Evolutionary conservation across 768 basidiomycete genomes (phyloP).

Genomic region (Kwoniella botswanensis): DNA sequence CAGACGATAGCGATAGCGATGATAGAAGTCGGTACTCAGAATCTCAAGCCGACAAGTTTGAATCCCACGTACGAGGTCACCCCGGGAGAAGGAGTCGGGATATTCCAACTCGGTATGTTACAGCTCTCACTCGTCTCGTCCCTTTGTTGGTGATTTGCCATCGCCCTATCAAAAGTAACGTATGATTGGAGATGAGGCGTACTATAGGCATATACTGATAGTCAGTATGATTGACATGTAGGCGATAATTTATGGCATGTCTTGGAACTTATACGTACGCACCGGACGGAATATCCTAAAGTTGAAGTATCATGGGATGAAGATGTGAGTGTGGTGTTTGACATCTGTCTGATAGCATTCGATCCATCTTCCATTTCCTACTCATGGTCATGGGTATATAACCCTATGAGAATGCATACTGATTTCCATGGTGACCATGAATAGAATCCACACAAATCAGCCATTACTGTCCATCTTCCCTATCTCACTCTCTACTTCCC

Average conservation of each 20-base stretch:
- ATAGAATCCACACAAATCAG: constrained; percentile 38
- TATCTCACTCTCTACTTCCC: constrained; percentile 49
- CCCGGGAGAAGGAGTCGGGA: constrained; percentile 43
- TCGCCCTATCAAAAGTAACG: not conserved
- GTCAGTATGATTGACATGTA: constrained; percentile 9
- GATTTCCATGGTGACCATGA: too few relatives aligned
- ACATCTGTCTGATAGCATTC: not conserved
- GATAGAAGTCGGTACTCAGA: constrained; percentile 9
- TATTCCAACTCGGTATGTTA: constrained; percentile 50
- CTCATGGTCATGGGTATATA: not conserved
- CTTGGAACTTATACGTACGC: constrained; percentile 45
- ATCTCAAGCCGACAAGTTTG: constrained; percentile 9
- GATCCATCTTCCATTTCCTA: not conserved
- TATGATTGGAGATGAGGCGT: not conserved
- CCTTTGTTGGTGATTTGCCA: not conserved
- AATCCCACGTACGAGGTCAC: constrained; percentile 39
- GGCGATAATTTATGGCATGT: constrained; percentile 55
- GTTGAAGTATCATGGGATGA: constrained; percentile 52
- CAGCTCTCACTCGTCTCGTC: not conserved
- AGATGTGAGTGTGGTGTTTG: constrained; percentile 33
- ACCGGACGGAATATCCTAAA: constrained; percentile 46
- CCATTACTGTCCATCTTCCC: constrained; percentile 44
- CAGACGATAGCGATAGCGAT: not conserved
- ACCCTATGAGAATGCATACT: too few relatives aligned
- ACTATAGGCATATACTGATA: not conserved